Evolutionary conservation across 148 eudicot genomes (phyloP).

Genomic region (Agrostemma githago): DNA sequence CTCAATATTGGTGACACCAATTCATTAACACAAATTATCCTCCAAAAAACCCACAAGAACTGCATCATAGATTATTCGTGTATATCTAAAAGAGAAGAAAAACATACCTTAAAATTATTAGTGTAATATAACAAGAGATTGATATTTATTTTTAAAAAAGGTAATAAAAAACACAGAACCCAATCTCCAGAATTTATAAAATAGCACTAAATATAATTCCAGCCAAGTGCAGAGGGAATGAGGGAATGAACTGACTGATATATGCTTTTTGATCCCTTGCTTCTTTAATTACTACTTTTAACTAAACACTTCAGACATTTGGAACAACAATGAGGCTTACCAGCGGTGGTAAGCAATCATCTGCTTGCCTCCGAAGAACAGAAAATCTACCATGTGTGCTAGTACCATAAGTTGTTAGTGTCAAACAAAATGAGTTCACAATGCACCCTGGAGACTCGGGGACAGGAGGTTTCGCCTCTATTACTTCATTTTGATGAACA

Average conservation of each 20-base stretch:
- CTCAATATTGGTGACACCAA: no score
- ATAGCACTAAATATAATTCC: neutral
- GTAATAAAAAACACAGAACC: neutral
- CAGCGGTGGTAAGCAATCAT: conserved; percentile 91
- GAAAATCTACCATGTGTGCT: conserved; percentile 99
- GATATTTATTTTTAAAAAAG: neutral
- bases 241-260: neutral
- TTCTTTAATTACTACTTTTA: no score
- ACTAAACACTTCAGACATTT: neutral
- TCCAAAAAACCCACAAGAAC: no score
- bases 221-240: conserved; percentile 1
- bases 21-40: no score
- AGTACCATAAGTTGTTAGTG: conserved; percentile 89
- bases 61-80: no score
- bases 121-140: neutral
- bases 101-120: no score
- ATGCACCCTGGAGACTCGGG: conserved; percentile 69
- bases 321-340: conserved; percentile 33
- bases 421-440: conserved; percentile 92
- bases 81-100: no score
- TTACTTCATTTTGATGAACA: conserved; percentile 70
- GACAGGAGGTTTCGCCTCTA: conserved; percentile 65
- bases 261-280: neutral
- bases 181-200: neutral
- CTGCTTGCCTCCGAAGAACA: conserved; percentile 94